Evolutionary conservation across 2,329 filamentous ascomycete species (phyloP), one percentile per base, ranked within the genome.

Genomic region (Trichoderma breve): DNA sequence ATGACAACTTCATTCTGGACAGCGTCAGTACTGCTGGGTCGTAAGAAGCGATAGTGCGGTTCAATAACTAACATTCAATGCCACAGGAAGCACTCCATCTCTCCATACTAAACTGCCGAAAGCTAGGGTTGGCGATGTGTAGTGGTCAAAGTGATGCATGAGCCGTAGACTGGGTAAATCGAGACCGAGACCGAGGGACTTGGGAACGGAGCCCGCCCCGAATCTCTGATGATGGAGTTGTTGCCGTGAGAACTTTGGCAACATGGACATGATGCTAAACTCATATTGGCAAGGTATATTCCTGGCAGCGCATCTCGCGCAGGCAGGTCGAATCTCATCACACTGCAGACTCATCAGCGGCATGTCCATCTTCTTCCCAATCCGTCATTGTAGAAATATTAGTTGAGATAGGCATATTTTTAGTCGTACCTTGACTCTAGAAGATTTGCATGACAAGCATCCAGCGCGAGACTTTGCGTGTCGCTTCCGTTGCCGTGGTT

Each of bases 71-170:
- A 58, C 63, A 28, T 69, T n/a, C 6, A 71, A 30, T 28, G 70
- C 70, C 9, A 71, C 11, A 21, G 70, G 70, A 28, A 71, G 62
- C n/a, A 71, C 63, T 6, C 53, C 53, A 21, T 71, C 53, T 47
- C 62, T 60, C 70, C 70, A 71, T 8, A 71, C 26, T 8, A 28
- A 30, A n/a, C 63, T 39, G 15, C 63, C 63, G n/a, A 71, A 71
- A 4, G 36, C 32, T 14, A 71, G n/a, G 6, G 70, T 71, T 14
- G 66, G 34, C 21, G 70, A 55, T 1, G 70, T 69, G 34, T 26
- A 39, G 18, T 43, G 70, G 11, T 71, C 70, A 21, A 71, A 71
- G 15, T 71, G 62, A 36, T 71, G n/a, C 63, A 71, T 68, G 28
- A 71, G 70, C 15, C 61, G 70, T 34, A 71, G 51, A 26, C 55